phyloP scores from a whole-genome alignment of 2,329 filamentous ascomycete species.

The Ophiostoma novo-ulmi region DNA sequence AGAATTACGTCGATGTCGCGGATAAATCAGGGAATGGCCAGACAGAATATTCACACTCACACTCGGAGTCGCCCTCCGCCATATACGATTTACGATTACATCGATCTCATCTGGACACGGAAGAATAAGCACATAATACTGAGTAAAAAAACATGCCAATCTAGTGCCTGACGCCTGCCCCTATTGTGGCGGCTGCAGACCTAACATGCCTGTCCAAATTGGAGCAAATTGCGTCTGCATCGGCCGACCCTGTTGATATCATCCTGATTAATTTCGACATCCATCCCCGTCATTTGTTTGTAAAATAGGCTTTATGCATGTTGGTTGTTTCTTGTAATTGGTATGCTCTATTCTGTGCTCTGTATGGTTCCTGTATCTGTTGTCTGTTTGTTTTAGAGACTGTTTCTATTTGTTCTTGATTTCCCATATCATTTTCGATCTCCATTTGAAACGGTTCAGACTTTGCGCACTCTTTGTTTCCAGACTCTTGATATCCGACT shows the following conservation, averaged over 20 bases:
- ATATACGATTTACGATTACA: neutral
- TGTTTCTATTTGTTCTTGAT: neutral
- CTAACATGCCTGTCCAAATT: neutral
- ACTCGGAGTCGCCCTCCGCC: neutral
- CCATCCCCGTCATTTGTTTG: neutral
- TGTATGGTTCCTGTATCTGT: too few species aligned
- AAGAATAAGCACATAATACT: too few species aligned
- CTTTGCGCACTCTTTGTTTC: neutral
- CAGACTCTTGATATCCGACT: neutral
- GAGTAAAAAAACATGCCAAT: neutral
- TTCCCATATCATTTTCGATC: neutral
- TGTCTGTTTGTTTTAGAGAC: too few species aligned
- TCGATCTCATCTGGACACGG: too few species aligned
- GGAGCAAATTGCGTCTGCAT: neutral
- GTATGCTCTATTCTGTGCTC: neutral
- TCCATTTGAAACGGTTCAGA: neutral
- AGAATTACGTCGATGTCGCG: neutral
- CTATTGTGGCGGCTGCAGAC: neutral
- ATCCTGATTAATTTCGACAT: slow-evolving; percentile 10
- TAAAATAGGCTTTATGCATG: neutral
- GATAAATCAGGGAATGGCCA: neutral
- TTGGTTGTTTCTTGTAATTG: neutral
- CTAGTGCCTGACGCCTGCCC: neutral
- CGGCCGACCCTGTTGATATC: slow-evolving; percentile 8
- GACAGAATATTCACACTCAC: neutral